Evolutionary conservation across 441 rosid species (phyloP).

Genomic region (Caryocar brasiliense): DNA sequence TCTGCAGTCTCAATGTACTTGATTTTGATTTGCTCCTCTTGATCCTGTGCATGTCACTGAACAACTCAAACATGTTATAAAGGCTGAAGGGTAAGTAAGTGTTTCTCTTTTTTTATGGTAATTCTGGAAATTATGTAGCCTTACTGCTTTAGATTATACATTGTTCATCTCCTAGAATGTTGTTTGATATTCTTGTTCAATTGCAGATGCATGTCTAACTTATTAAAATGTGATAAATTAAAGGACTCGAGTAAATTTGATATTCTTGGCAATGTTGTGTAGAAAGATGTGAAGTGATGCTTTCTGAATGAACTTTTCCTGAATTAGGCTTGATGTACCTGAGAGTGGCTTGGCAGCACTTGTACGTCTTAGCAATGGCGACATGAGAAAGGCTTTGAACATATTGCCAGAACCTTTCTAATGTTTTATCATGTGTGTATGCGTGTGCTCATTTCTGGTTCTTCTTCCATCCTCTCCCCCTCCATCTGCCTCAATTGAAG

Average conservation of each 20-base stretch:
- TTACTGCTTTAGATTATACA: no score
- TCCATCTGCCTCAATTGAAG: no score
- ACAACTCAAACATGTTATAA: conserved; percentile 74
- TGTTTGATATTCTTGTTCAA: background rate
- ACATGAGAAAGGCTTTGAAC: conserved; percentile 97
- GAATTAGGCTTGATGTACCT: conserved; percentile 70
- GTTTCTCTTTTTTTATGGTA: no score
- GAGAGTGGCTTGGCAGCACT: conserved; percentile 74
- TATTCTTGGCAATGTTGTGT: background rate
- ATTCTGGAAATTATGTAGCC: no score
- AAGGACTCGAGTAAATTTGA: no score
- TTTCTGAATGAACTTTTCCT: background rate
- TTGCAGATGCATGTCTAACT: no score
- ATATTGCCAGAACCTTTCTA: no score
- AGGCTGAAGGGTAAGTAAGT: conserved; percentile 65
- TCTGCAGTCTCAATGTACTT: conserved; percentile 88
- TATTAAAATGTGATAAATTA: no score
- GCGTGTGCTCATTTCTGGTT: no score
- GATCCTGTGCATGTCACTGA: conserved; percentile 59
- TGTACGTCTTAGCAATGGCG: conserved; percentile 87
- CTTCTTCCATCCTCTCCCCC: no score
- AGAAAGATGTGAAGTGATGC: background rate
- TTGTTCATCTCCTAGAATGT: no score
- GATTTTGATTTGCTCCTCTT: conserved; percentile 94
- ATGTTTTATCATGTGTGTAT: no score